Base-by-base conservation (phyloP, 345 rosid species). In the Aurinia saxatilis region DNA sequence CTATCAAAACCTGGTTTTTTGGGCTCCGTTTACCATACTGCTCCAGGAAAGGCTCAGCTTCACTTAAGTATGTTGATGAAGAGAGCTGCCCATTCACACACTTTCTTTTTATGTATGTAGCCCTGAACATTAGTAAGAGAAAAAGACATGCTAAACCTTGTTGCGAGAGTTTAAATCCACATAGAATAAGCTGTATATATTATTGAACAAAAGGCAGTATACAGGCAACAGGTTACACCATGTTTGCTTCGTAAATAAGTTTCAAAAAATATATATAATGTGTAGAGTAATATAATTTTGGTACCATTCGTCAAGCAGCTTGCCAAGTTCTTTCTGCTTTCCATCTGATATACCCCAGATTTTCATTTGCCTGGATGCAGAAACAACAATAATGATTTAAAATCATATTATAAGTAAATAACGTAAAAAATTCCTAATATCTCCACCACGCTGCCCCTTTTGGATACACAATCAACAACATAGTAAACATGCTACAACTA, bases 221-320 rank as follows among this genome's bases (percentile, higher is more conserved):
- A 27, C 49, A 40, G 45, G 37, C 44, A 39, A 30, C 31, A 48
- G 6, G 13, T 19, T 48, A 38, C 35, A 48, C 50, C 35, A 48
- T 41, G 17, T 33, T 19, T 35, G 5, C 40, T 44, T 33, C 42
- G 42, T 25, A 60, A 59, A 61, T 25, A 52, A 13, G 36, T 7
- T 50, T 37, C 45, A 15, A 68, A 5, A 12, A 16, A 17, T 35
- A 33, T 40, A 31, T 41, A 48, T 51, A 5, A 64, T 13, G 38
- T 25, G 47, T 75, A 72, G 76, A 34, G 35, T 38, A 41, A n/a
- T 46, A 57, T 25, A 41, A 52, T 60, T 52, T 10, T 44, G 25
- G 18, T 78, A 90, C 99, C 99, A 93, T 81, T 93, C 99, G 81
- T 87, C 99, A 52, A 93, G 87, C 95, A 93, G 78, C 83, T 84